phyloP scores from a whole-genome alignment of 2,329 filamentous ascomycete genomes.

The Bisporella sp. region DNA sequence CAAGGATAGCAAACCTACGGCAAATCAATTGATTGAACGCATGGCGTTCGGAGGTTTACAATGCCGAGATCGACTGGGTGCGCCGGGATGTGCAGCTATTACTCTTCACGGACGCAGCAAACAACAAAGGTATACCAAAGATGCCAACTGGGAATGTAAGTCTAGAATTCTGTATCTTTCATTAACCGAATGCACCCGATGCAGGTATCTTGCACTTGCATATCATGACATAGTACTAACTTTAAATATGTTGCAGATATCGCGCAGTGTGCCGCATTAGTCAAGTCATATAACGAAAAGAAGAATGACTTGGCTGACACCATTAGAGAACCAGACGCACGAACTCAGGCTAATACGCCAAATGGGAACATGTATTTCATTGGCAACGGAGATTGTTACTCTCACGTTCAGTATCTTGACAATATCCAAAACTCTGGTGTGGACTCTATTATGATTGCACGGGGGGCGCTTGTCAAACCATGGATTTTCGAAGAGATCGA shows the following conservation, averaged over 20 bases:
- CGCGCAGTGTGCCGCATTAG: conserved; percentile 76
- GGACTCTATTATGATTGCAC: conserved; percentile 95
- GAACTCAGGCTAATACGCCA: conserved; percentile 59
- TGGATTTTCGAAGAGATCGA: conserved; percentile 98
- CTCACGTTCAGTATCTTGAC: conserved; percentile 77
- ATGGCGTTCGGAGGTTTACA: conserved; percentile 76
- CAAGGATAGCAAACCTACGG: conserved; percentile 70
- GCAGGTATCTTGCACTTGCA: too few species aligned
- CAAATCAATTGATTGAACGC: conserved; percentile 73
- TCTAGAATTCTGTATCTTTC: too few species aligned
- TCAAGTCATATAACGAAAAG: conserved; percentile 71
- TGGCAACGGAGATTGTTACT: conserved; percentile 95
- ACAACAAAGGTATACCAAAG: conserved; percentile 88
- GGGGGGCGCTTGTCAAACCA: conserved; percentile 92
- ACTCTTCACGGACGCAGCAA: conserved; percentile 90
- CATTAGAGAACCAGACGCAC: conserved; percentile 65
- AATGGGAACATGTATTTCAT: conserved; percentile 78
- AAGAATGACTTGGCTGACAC: conserved; percentile 67
- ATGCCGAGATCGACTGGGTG: conserved; percentile 60
- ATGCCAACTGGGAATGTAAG: conserved; percentile 76
- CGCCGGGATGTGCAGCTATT: conserved; percentile 85
- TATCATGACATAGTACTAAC: too few species aligned
- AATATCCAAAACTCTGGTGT: conserved; percentile 73
- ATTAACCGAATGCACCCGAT: too few species aligned
- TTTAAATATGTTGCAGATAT: conserved; percentile 46